Evolutionary conservation across 768 basidiomycete species (phyloP), one percentile per base, ranked within the genome.

Genomic region (Calvatia gigantea): DNA sequence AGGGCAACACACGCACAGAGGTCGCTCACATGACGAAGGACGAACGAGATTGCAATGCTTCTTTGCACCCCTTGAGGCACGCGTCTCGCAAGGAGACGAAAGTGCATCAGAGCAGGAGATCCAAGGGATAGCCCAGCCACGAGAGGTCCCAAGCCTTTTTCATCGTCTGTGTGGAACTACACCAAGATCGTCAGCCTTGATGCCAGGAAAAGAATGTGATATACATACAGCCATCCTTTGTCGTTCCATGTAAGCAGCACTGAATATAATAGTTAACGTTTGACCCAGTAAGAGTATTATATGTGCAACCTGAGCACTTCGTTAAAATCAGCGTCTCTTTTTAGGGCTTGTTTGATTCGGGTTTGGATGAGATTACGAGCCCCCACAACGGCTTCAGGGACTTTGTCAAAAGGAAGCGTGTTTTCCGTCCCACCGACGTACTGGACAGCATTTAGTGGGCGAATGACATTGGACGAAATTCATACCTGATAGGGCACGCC

Each of bases 211-310:
- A 57, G 28, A 31, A 29, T 54, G 23, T 11, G n/a, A n/a, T 21
- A 46, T 4, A 68, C 80, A 63, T 65, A 90, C 90, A 46, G 88
- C 80, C 90, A 93, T 93, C 65, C 79, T 87, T 67, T 92, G 91
- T 55, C 81, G 77, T 63, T 89, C 87, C 87, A 92, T 91, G 62
- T 93, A 93, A 1, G 88, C 90, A 43, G 86, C 88, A 56, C 84
- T 84, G 42, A 6, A 35, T 23, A 49, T 4, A n/a, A n/a, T n/a
- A 17, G 11, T 51, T 29, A 12, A 42, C 17, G 29, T 60, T 38
- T 61, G 38, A n/a, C 37, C 15, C 31, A n/a, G 17, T 1, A 19
- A 37, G 32, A 5, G 25, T 9, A 43, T n/a, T 43, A 15, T n/a
- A 2, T 17, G 27, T 28, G 35, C 31, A 48, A 79, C 80, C 77